Percentiles rank a stretch among this genome's conserved stretches.
These are phyloP conservation scores for Fusarium palustre DNA, from an alignment of 2,329 filamentous ascomycete genomes.

Conservation along the genomic window DNA sequence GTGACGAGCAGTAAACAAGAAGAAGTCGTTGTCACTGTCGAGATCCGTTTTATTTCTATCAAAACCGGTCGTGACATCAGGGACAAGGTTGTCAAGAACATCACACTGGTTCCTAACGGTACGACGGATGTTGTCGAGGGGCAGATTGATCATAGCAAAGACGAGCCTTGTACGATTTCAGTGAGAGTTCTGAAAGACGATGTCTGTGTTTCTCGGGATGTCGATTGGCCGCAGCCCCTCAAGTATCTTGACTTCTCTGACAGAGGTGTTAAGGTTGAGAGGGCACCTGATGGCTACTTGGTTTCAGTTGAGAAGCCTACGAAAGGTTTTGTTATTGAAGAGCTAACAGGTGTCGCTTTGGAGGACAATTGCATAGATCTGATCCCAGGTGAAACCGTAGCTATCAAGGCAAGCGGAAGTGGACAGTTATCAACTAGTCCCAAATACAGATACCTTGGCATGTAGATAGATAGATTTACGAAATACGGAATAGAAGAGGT, in stretches of 20 bases:
- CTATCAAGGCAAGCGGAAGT: background rate
- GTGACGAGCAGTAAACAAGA: background rate
- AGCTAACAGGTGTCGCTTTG: constrained; percentile 58
- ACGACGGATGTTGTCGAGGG: background rate
- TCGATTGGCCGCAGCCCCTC: constrained; percentile 71
- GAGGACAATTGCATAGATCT: constrained; percentile 71
- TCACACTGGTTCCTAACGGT: background rate
- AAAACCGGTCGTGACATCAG: background rate
- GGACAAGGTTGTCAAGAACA: background rate
- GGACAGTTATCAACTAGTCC: background rate
- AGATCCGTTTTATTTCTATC: background rate
- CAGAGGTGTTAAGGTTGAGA: constrained; percentile 53
- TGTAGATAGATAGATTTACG: background rate
- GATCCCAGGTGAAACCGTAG: constrained; percentile 57
- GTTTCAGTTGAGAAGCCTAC: constrained; percentile 59
- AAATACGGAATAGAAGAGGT: fast-evolving
- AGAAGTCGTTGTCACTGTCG: background rate
- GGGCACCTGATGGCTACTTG: constrained; percentile 38
- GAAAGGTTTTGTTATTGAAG: constrained; percentile 68
- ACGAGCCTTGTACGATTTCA: background rate
- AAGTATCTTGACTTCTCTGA: constrained; percentile 67
- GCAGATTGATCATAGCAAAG: background rate
- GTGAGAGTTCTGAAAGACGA: background rate
- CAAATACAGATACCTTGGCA: background rate
- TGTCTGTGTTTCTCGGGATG: constrained; percentile 47